Base-by-base conservation (phyloP, 306 rosid species). In the Vicia sativa region DNA sequence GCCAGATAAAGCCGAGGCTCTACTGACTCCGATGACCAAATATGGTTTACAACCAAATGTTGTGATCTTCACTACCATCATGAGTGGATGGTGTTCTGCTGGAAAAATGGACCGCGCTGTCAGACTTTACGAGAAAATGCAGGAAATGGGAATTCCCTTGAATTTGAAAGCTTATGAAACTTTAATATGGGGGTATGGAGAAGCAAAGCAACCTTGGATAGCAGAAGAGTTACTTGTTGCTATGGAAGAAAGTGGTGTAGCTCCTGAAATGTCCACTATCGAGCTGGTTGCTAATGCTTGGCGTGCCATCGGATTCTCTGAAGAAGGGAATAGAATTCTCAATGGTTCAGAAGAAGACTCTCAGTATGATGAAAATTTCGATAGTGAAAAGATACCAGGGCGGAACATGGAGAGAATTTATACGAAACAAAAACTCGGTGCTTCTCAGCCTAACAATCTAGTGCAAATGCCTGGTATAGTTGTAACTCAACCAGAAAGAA, bases 111-210 rank as follows among this genome's bases (percentile, higher is more conserved):
- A 83, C 48, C 85, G 74, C 1, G 98, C 98, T 35, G 21, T 70
- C 77, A 78, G 75, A 41, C 53, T 82, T 68, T 82, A 44, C 8
- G 86, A 84, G 56, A 87, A 66, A 77, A 90, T 93, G 98, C 71
- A 82, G 34, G 72, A 71, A 53, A 82, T 80, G 78, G 87, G 80
- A 60, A 73, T 81, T 35, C 21, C 86, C 42, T 79, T 96, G 4
- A 93, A 86, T 79, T 71, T 86, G 75, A 93, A 83, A 74, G 90
- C 97, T 59, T 93, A 84, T 56, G 98, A 93, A 78, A 93, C 97
- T n/a, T 71, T 93, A 65, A 83, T 93, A 55, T 93, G 98, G 98
- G 98, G 98, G 43, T 93, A 83, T 62, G 95, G 96, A 75, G 96
- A 92, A 73, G 97, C 89, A 71, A 90, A 81, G 71, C 98, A 86